phyloP scores from a whole-genome alignment of 2,329 filamentous ascomycete species.

The Cephalotrichum gorgonifer region DNA sequence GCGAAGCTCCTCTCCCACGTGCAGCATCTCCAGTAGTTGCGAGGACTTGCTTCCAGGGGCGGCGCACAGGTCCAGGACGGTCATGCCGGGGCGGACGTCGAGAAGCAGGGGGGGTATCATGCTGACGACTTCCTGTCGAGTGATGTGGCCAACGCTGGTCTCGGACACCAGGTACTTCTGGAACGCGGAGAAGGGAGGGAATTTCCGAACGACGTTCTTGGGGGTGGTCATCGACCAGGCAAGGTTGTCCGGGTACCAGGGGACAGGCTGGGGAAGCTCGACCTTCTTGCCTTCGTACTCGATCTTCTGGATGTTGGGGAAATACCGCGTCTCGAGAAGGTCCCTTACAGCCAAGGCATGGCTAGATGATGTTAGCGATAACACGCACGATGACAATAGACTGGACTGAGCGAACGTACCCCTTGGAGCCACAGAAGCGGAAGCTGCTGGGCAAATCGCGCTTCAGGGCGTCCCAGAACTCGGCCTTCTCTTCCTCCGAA shows the following conservation, averaged over 20 bases:
- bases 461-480: constrained; percentile 76
- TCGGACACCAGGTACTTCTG: constrained; percentile 97
- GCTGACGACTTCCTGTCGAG: constrained; percentile 92
- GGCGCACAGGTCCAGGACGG: constrained; percentile 89
- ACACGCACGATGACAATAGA: not conserved
- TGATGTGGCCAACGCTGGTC: constrained; percentile 95
- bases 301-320: constrained; percentile 81
- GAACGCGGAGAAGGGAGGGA: constrained; percentile 87
- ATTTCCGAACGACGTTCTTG: constrained; percentile 90
- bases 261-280: constrained; percentile 68
- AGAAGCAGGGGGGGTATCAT: constrained; percentile 97
- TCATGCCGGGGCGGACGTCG: constrained; percentile 84
- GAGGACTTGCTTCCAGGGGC: constrained; percentile 95
- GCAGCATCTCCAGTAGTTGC: constrained; percentile 89
- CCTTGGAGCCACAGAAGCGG: constrained; percentile 91
- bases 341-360: constrained; percentile 90
- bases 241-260: constrained; percentile 90
- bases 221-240: constrained; percentile 98
- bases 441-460: constrained; percentile 94
- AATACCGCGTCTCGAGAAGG: constrained; percentile 77
- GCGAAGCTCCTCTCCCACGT: constrained; percentile 81
- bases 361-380: constrained; percentile 26
- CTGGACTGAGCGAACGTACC: constrained; percentile 34
- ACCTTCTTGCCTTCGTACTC: constrained; percentile 74
- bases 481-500: constrained; percentile 63